These are phyloP conservation scores for Saccharomycopsis crataegensis DNA, from an alignment of 1,139 yeast genomes.

Conservation along the genomic window DNA sequence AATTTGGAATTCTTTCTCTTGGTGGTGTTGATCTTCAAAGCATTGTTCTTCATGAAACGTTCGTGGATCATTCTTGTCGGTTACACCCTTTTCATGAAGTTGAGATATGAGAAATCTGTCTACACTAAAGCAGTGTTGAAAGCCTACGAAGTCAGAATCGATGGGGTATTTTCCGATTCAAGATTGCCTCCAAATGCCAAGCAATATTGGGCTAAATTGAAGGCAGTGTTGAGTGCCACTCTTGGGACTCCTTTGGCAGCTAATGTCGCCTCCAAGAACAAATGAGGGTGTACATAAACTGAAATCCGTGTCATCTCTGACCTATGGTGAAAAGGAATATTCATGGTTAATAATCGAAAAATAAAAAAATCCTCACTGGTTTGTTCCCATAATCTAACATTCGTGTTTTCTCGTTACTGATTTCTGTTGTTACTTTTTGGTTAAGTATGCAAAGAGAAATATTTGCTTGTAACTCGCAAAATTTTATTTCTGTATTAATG, in stretches of 20 bases:
- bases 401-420: no score
- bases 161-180: conserved; percentile 52
- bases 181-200: conserved; percentile 52
- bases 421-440: no score
- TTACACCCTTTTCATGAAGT: conserved; percentile 63
- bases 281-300: background rate
- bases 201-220: conserved; percentile 53
- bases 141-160: conserved; percentile 64
- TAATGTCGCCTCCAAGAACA: conserved; percentile 2
- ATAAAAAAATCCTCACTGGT: no score
- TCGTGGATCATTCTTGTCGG: conserved; percentile 54
- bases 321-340: no score
- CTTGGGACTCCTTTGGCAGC: conserved; percentile 22
- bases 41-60: conserved; percentile 55
- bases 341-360: background rate
- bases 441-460: no score
- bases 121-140: conserved; percentile 68
- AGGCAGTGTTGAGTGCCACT: conserved; percentile 37
- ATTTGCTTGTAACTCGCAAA: no score
- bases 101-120: conserved; percentile 70
- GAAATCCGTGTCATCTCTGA: background rate
- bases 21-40: conserved; percentile 41
- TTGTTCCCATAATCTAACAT: no score
- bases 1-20: conserved; percentile 57
- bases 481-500: no score